Conservation (phyloP, 73 alveolate genomes). For the Paramecium caudatum region DNA sequence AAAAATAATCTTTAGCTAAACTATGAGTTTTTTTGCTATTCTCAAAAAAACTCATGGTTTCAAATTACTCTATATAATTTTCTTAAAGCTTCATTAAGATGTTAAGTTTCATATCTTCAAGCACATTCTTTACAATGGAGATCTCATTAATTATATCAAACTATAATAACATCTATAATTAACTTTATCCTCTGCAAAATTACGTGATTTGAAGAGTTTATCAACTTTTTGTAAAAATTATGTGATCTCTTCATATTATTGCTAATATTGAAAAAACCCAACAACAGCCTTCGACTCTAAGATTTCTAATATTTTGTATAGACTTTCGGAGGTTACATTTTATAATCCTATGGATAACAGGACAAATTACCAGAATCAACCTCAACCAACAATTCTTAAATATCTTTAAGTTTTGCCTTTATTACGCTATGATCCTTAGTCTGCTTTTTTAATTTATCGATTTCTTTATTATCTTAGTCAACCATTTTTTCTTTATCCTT, state of each 20-base stretch:
- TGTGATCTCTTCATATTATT: conserved; percentile 35
- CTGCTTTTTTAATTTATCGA: conserved; percentile 28
- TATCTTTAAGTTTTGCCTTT: not conserved
- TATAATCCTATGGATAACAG: not conserved
- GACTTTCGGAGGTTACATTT: conserved; percentile 8
- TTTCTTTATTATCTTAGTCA: conserved; percentile 56
- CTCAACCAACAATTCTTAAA: not conserved
- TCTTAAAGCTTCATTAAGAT: not conserved
- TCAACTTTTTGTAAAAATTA: conserved; percentile 23
- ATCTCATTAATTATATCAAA: not conserved
- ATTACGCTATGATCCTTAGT: not conserved
- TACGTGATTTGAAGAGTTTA: not conserved
- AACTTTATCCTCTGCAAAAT: conserved; percentile 47
- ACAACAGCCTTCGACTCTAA: conserved; percentile 59
- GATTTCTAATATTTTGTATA: conserved; percentile 54
- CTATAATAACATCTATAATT: not conserved
- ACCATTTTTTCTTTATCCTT: conserved; percentile 69
- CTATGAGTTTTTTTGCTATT: conserved; percentile 27
- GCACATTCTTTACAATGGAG: conserved; percentile 24
- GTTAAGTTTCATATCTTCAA: not conserved
- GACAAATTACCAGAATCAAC: not conserved
- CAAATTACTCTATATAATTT: not conserved
- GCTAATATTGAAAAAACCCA: conserved; percentile 27
- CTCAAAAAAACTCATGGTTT: conserved; percentile 8
- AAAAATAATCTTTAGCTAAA: conserved; percentile 16